Base-by-base conservation (phyloP, 768 basidiomycete genomes). In the Dacryopinax spathularia region DNA sequence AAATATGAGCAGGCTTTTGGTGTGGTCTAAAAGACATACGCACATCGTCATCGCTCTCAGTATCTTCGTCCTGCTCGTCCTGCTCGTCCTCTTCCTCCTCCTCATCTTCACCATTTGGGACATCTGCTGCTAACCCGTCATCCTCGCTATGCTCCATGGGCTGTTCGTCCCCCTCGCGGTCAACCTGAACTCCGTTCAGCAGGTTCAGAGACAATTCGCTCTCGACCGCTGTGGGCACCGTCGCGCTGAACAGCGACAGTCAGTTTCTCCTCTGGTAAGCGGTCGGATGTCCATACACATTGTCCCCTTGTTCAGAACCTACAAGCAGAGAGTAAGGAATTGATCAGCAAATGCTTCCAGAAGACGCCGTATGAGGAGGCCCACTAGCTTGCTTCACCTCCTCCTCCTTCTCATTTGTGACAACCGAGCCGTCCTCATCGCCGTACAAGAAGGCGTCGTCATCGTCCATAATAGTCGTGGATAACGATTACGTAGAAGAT, bases 391-490 rank as follows among this genome's bases (percentile, higher is more conserved):
- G 64, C 65, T 72, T 70, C 62, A 63, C 2, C n/a, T n/a, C n/a
- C n/a, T n/a, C n/a, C n/a, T n/a, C n/a, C n/a, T n/a, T n/a, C n/a
- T n/a, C n/a, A n/a, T n/a, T n/a, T n/a, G n/a, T n/a, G n/a, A n/a
- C n/a, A n/a, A n/a, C n/a, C n/a, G n/a, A n/a, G 15, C 59, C n/a
- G 9, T 75, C 67, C 41, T 82, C 76, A 65, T 80, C 80, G 64
- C 88, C 88, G 68, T 89, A 89, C 66, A 89, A 75, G 71, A 86
- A 88, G 27, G 87, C 86, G 73, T 89, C 87, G 70, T 90, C 88
- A 75, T 88, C 87, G 71, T 88, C 86, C 35, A 72, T 65, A n/a
- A n/a, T n/a, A n/a, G n/a, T n/a, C n/a, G n/a, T n/a, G n/a, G n/a
- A n/a, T n/a, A n/a, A n/a, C n/a, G n/a, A n/a, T n/a, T n/a, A n/a